These are phyloP conservation scores for Berkeleyomyces basicola DNA, from an alignment of 2,329 filamentous ascomycete species.

Conservation along the genomic window DNA sequence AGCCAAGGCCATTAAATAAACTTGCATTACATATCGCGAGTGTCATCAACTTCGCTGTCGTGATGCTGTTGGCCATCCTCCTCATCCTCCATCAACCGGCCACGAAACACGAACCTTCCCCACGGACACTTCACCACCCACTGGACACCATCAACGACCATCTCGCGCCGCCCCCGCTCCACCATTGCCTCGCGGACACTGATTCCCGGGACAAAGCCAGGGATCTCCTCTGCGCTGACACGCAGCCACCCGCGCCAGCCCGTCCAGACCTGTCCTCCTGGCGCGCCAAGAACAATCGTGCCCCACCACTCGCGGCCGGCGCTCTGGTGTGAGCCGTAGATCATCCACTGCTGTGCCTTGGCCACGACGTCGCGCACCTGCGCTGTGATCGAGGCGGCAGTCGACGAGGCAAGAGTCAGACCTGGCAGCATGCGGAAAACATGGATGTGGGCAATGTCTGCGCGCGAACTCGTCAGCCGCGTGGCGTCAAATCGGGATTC, in stretches of 20 bases:
- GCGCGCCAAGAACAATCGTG: conserved; percentile 35
- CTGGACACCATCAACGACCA: conserved; percentile 24
- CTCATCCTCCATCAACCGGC: neutral
- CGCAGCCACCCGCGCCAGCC: conserved; percentile 31
- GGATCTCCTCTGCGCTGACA: conserved; percentile 28
- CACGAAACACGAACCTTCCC: conserved; percentile 30
- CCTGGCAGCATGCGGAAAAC: conserved; percentile 27
- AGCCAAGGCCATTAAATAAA: neutral
- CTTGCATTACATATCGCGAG: neutral
- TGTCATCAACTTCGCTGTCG: neutral
- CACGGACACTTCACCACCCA: conserved; percentile 29
- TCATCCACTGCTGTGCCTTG: conserved; percentile 30
- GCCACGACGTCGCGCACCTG: conserved; percentile 23
- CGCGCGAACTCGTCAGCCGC: conserved; percentile 23
- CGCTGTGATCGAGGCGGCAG: conserved; percentile 13
- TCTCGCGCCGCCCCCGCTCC: conserved; percentile 24
- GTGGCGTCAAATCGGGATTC: conserved; percentile 39
- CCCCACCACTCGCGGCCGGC: conserved; percentile 38
- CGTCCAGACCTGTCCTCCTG: conserved; percentile 21
- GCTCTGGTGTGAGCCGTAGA: conserved; percentile 31
- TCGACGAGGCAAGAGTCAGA: conserved; percentile 16
- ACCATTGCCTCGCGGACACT: conserved; percentile 30
- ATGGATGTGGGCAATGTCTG: conserved; percentile 34
- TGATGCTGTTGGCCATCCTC: neutral
- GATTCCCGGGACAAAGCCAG: conserved; percentile 23